Percentiles rank a stretch among this genome's conserved stretches.
phyloP scores from a whole-genome alignment of 73 alveolate genomes.

The Uronychia setigera region DNA sequence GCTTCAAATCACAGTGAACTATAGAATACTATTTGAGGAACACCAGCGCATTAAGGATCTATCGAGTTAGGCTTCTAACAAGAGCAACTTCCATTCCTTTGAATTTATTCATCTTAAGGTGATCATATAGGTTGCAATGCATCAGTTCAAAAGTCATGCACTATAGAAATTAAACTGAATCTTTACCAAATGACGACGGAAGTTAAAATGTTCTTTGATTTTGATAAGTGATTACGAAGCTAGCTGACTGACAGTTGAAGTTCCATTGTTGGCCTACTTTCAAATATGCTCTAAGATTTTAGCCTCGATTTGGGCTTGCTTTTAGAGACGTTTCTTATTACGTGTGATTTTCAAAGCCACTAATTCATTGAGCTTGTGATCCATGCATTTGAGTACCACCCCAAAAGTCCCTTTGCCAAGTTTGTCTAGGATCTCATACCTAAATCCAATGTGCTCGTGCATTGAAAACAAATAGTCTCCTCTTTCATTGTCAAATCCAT shows the following conservation, averaged over 20 bases:
- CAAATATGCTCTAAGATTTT: conserved; percentile 16
- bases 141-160: conserved; percentile 65
- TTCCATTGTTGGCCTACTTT: conserved; percentile 80
- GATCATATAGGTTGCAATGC: conserved; percentile 66
- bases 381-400: conserved; percentile 87
- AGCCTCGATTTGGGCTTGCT: conserved; percentile 83
- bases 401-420: conserved; percentile 98
- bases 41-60: conserved; percentile 68
- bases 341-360: conserved; percentile 83
- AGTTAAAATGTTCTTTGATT: conserved; percentile 56
- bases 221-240: conserved; percentile 77
- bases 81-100: conserved; percentile 76
- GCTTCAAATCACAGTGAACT: conserved; percentile 88
- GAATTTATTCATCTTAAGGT: conserved; percentile 64
- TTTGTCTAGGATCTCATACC: conserved; percentile 88
- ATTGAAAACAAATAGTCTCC: conserved; percentile 86
- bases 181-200: conserved; percentile 56
- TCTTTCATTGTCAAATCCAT: conserved; percentile 75
- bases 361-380: conserved; percentile 84
- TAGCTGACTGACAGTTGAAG: no score
- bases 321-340: conserved; percentile 83
- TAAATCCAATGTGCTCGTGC: conserved; percentile 91
- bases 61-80: conserved; percentile 70
- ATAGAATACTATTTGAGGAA: conserved; percentile 53
- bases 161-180: background rate